Evolutionary conservation across 2,329 filamentous ascomycete species (phyloP), one percentile per base, ranked within the genome.

Genomic region (Coniochaeta sp.): DNA sequence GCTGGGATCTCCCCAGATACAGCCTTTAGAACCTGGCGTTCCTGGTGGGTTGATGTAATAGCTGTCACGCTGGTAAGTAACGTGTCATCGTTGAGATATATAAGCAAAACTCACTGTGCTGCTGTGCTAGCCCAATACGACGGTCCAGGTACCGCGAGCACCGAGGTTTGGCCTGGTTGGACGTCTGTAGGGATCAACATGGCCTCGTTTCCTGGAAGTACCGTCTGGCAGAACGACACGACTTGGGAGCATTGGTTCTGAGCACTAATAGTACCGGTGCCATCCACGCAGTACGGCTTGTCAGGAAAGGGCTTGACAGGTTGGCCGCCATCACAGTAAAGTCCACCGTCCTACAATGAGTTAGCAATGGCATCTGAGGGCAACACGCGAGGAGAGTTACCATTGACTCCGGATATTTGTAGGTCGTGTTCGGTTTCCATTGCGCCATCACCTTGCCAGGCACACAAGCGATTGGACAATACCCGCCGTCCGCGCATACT

Each of bases 141-240:
- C 19, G 80, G 74, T 60, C 80, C 87, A 9, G 90, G 90, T 38
- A 93, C 89, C 57, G 90, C 89, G 59, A 93, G 77, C 33, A 80
- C 81, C n/a, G 79, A 77, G 11, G 71, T 72, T 63, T 78, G 75
- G 47, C 47, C 47, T 17, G 47, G 11, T 24, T 78, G 69, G 55
- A 92, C 86, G 63, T 86, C 73, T n/a, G 89, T 93, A 17, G 89
- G 89, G 67, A 92, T 92, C 66, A 92, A 78, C 89, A 93, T 93
- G 62, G 87, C 87, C 76, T 93, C 89, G 67, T 91, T 88, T 57
- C 89, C 89, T 19, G 89, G 89, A 62, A 92, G 74, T 16, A 91
- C 87, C 5, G 89, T 93, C 74, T 93, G 89, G 73, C 89, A 93
- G 74, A 89, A 90, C 2, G 89, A 84, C 59, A 91, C 81, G 16